Conservation (phyloP, 805 yeast species). For the Starmera caribaea region DNA sequence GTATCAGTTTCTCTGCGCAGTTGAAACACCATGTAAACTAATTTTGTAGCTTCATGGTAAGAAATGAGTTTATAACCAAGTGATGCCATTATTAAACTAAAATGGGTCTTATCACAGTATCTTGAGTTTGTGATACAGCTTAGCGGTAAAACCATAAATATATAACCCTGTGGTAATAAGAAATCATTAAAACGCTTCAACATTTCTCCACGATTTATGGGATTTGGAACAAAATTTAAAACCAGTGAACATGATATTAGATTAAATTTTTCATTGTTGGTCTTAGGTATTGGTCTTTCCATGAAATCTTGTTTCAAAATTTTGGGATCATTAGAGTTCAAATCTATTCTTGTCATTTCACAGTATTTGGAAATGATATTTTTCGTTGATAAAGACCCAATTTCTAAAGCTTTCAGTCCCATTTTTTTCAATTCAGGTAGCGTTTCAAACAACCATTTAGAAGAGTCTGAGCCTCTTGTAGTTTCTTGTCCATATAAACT, state of each 20-base stretch:
- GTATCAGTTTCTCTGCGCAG: conserved; percentile 28
- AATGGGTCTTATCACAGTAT: conserved; percentile 43
- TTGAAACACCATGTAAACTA: conserved; percentile 62
- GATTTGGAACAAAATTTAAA: conserved; percentile 76
- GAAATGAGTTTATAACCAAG: conserved; percentile 49
- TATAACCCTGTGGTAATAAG: conserved; percentile 24
- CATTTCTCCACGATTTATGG: conserved; percentile 71
- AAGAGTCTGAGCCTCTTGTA: conserved; percentile 86
- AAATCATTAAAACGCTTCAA: conserved; percentile 48
- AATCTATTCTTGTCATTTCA: conserved; percentile 52
- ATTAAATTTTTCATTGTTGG: conserved; percentile 40
- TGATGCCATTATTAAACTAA: conserved; percentile 36
- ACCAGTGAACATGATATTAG: conserved; percentile 80
- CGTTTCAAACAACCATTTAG: conserved; percentile 73
- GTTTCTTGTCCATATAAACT: conserved; percentile 75
- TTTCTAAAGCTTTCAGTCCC: conserved; percentile 50
- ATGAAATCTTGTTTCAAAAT: conserved; percentile 79
- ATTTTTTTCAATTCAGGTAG: conserved; percentile 26
- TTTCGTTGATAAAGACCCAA: conserved; percentile 67
- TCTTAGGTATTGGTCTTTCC: conserved; percentile 53
- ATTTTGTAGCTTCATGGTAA: conserved; percentile 54
- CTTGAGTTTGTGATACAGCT: conserved; percentile 84
- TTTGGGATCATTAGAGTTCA: conserved; percentile 67
- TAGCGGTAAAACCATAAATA: conserved; percentile 79
- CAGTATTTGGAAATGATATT: conserved; percentile 47